Evolutionary conservation across 805 yeast genomes (phyloP).

Genomic region (Kodamaea kaohsiungensis): DNA sequence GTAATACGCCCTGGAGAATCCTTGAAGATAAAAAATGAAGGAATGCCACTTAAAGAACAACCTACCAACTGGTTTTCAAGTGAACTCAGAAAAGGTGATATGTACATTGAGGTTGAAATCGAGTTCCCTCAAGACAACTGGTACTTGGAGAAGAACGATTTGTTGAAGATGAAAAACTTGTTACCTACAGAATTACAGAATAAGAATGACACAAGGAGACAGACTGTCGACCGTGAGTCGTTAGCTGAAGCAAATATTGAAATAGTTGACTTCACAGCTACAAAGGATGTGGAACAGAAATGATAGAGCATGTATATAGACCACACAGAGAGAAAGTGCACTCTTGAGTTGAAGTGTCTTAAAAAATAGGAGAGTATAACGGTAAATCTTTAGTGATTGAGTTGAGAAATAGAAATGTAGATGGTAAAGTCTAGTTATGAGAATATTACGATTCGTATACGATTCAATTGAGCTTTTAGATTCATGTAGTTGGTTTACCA

Average conservation of each 20-base stretch:
- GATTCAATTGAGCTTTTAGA: too few species aligned
- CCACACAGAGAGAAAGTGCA: conserved; percentile 1
- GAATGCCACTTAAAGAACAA: conserved; percentile 68
- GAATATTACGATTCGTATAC: too few species aligned
- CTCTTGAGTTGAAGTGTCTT: background rate
- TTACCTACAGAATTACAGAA: conserved; percentile 47
- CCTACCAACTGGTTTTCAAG: conserved; percentile 28
- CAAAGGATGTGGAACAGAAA: background rate
- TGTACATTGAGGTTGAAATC: conserved; percentile 68
- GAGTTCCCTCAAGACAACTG: conserved; percentile 86
- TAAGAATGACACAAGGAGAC: conserved; percentile 23
- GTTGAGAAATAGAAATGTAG: too few species aligned
- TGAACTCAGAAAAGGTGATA: conserved; percentile 55
- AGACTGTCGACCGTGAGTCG: conserved; percentile 25
- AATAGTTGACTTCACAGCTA: conserved; percentile 32
- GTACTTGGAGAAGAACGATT: conserved; percentile 74
- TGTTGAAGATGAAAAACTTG: conserved; percentile 52
- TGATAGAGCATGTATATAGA: conserved; percentile 8
- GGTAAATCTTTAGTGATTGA: too few species aligned
- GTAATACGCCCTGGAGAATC: conserved; percentile 78
- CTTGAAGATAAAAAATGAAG: conserved; percentile 67
- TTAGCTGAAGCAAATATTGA: conserved; percentile 41
- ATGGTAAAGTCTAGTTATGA: too few species aligned
- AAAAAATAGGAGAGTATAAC: too few species aligned
- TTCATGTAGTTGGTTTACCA: too few species aligned